Evolutionary conservation across 1,139 yeast genomes (phyloP).

Genomic region (Suhomyces ambrosiae): DNA sequence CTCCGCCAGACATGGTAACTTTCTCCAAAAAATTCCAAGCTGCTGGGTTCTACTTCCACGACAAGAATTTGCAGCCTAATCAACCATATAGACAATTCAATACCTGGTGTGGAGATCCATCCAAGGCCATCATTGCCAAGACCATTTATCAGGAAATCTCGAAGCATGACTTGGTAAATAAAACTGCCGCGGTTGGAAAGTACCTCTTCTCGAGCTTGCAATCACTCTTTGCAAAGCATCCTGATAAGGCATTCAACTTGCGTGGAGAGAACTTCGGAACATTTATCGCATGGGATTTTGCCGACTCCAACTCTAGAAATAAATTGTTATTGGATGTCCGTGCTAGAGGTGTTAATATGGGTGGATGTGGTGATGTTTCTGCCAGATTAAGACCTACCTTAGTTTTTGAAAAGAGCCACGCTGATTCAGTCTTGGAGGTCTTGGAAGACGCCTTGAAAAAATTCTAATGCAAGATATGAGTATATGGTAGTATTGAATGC

Average conservation of each 20-base stretch:
- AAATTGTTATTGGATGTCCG: constrained; percentile 52
- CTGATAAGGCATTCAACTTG: constrained; percentile 50
- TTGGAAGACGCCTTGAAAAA: constrained; percentile 36
- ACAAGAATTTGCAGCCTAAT: constrained; percentile 61
- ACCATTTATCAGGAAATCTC: constrained; percentile 62
- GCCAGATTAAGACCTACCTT: constrained; percentile 73
- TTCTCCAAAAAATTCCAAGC: constrained; percentile 79
- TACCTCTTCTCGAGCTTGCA: constrained; percentile 55
- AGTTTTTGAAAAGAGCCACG: constrained; percentile 67
- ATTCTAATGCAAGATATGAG: constrained; percentile 1
- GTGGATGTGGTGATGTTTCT: constrained; percentile 69
- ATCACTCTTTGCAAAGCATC: constrained; percentile 44
- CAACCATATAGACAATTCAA: constrained; percentile 74
- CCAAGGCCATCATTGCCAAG: constrained; percentile 64
- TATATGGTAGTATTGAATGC: neutral
- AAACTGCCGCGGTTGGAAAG: constrained; percentile 59
- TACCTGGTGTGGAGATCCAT: constrained; percentile 87
- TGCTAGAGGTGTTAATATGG: constrained; percentile 63
- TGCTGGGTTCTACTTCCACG: constrained; percentile 74
- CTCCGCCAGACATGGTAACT: constrained; percentile 73
- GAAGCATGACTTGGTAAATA: constrained; percentile 52
- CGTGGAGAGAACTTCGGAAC: constrained; percentile 73
- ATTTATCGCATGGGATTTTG: constrained; percentile 74
- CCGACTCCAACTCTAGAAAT: constrained; percentile 50
- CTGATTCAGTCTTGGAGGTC: constrained; percentile 56